Conservation (phyloP, 1,284 basidiomycete genomes). For the Ceratobasidium papillatum region DNA sequence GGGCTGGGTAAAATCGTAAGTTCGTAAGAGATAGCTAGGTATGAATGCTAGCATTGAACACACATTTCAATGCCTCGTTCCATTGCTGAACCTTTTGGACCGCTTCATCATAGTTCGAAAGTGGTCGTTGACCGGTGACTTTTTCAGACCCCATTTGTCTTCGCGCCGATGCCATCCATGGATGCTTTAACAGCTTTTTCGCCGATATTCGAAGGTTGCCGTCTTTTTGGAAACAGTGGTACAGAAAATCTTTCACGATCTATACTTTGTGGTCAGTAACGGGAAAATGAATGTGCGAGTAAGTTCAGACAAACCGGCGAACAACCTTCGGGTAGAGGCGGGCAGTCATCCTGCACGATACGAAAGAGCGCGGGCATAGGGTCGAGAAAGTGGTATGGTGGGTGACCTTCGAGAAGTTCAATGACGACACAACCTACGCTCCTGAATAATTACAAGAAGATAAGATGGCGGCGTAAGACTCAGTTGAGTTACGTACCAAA, state of each 20-base stretch:
- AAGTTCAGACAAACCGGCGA: conserved; percentile 61
- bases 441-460: conserved; percentile 55
- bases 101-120: conserved; percentile 90
- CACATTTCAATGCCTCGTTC: conserved; percentile 96
- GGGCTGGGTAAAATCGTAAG: conserved; percentile 32
- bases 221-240: conserved; percentile 99
- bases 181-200: conserved; percentile 90
- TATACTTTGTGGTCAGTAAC: conserved; percentile 53
- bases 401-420: conserved; percentile 93
- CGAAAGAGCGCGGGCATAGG: conserved; percentile 98
- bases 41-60: conserved; percentile 48
- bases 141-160: conserved; percentile 66
- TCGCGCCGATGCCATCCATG: conserved; percentile 92
- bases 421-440: conserved; percentile 97
- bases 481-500: conserved; percentile 70
- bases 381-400: conserved; percentile 93
- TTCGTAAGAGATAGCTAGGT: conserved; percentile 54
- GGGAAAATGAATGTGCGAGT: not conserved
- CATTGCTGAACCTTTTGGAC: conserved; percentile 96
- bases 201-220: conserved; percentile 92
- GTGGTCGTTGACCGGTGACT: conserved; percentile 61
- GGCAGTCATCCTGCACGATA: conserved; percentile 97
- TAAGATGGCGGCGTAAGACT: not conserved
- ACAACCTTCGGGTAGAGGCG: conserved; percentile 93
- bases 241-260: conserved; percentile 94